A percentile compares a stretch with the other conserved stretches of the same genome.
Conservation (phyloP, 176 grass and related monocot species). For the Saccharum spontaneum region DNA sequence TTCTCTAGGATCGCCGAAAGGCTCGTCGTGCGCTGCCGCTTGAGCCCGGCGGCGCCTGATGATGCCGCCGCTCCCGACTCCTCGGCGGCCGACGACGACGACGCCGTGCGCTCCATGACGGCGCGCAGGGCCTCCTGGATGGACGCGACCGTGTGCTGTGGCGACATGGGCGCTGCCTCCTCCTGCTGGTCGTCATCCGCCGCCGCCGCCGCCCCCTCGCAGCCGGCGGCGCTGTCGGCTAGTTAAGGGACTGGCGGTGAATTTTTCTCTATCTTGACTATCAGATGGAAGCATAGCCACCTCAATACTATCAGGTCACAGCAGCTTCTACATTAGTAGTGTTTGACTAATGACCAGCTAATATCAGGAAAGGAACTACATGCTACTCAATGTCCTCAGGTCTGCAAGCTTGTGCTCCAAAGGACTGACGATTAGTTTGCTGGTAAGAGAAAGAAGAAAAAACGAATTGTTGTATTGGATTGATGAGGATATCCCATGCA, state of each 20-base stretch:
- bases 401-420: neutral
- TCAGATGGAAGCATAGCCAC: neutral
- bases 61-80: conserved; percentile 43
- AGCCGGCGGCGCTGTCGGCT: conserved; percentile 2
- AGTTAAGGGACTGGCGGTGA: no score
- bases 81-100: conserved; percentile 36
- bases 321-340: neutral
- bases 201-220: neutral
- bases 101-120: conserved; percentile 77
- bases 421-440: neutral
- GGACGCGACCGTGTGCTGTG: conserved; percentile 62
- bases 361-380: neutral
- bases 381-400: neutral
- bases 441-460: conserved; percentile 10
- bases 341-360: neutral
- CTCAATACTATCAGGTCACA: neutral
- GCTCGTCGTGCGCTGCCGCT: conserved; percentile 89
- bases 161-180: conserved; percentile 39
- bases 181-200: neutral
- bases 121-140: conserved; percentile 85
- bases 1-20: conserved; percentile 78
- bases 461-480: conserved; percentile 39
- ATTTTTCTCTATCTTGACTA: neutral
- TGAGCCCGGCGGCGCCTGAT: conserved; percentile 48
- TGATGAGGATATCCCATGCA: conserved; percentile 25